A percentile compares a stretch with the other conserved stretches of the same genome.
Evolutionary conservation across 164 flowering plant genomes (phyloP).

Genomic region (Cinnamomum micranthum): DNA sequence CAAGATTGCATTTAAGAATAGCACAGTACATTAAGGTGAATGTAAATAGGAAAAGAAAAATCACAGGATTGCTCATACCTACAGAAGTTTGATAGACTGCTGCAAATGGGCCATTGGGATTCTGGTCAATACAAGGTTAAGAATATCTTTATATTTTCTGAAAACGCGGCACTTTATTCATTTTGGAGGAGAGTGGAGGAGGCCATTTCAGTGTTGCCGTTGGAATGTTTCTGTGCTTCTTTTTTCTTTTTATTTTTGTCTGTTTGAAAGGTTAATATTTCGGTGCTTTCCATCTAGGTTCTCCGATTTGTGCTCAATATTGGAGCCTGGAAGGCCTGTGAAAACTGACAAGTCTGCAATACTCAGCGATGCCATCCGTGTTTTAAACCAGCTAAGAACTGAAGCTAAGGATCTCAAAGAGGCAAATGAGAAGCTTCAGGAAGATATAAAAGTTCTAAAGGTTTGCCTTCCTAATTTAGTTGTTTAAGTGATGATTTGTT

Average conservation of each 20-base stretch:
- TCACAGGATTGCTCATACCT: too few species aligned
- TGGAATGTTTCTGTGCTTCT: background rate
- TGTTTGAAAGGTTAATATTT: background rate
- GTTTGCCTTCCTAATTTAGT: slow-evolving; percentile 11
- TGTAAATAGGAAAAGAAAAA: too few species aligned
- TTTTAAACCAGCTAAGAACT: slow-evolving; percentile 39
- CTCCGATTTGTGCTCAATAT: slow-evolving; percentile 43
- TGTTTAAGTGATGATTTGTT: background rate
- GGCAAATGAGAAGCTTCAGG: slow-evolving; percentile 41
- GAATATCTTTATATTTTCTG: too few species aligned
- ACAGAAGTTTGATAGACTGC: background rate
- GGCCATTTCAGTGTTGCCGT: too few species aligned
- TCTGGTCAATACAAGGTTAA: background rate
- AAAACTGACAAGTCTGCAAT: slow-evolving; percentile 45
- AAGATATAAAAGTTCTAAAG: slow-evolving; percentile 49
- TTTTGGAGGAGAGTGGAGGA: background rate
- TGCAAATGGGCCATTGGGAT: background rate
- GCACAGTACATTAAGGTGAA: too few species aligned
- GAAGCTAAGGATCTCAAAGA: slow-evolving; percentile 52
- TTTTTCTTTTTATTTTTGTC: too few species aligned
- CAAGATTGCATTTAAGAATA: background rate
- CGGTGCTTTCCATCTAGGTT: slow-evolving; percentile 31
- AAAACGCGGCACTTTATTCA: background rate
- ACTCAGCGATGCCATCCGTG: slow-evolving; percentile 47
- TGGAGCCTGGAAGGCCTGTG: slow-evolving; percentile 49